Percentiles rank a stretch among this genome's conserved stretches.
Evolutionary conservation across 176 grass and related monocot genomes (phyloP).

Genomic region (Triticum timopheevii): DNA sequence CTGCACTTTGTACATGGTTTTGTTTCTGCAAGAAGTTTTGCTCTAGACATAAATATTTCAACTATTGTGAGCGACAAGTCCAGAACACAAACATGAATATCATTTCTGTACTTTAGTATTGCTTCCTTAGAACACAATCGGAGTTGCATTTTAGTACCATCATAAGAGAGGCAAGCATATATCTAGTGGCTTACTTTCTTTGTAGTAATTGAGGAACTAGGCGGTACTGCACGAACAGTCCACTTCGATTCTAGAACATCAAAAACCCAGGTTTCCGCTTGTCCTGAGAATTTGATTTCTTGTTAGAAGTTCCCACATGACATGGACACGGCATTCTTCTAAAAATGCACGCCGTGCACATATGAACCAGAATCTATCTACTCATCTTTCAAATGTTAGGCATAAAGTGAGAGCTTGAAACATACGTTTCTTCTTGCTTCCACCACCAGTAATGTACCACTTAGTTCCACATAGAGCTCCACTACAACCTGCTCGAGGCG

Average conservation of each 20-base stretch:
- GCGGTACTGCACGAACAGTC: constrained; percentile 58
- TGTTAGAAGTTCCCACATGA: constrained; percentile 28
- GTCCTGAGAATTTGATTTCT: constrained; percentile 34
- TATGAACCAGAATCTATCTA: constrained; percentile 21
- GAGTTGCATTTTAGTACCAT: background rate
- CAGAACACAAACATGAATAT: background rate
- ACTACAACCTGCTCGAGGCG: constrained; percentile 78
- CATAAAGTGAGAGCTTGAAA: constrained; percentile 13
- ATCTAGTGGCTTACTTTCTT: constrained; percentile 61
- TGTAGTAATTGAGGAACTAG: constrained; percentile 73
- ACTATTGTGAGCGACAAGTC: background rate
- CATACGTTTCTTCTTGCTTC: constrained; percentile 95
- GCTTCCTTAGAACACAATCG: background rate
- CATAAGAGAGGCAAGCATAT: background rate
- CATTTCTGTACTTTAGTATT: background rate
- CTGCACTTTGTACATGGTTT: background rate
- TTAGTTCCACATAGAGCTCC: constrained; percentile 94
- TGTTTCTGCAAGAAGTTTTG: background rate
- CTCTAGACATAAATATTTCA: background rate
- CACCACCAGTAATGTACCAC: constrained; percentile 92
- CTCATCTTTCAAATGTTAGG: constrained; percentile 14
- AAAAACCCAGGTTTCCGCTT: constrained; percentile 71
- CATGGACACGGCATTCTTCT: background rate
- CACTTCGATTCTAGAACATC: constrained; percentile 76
- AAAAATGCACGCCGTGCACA: background rate